phyloP scores from a whole-genome alignment of 352 stramenopile species.

The Pythium insidiosum region DNA sequence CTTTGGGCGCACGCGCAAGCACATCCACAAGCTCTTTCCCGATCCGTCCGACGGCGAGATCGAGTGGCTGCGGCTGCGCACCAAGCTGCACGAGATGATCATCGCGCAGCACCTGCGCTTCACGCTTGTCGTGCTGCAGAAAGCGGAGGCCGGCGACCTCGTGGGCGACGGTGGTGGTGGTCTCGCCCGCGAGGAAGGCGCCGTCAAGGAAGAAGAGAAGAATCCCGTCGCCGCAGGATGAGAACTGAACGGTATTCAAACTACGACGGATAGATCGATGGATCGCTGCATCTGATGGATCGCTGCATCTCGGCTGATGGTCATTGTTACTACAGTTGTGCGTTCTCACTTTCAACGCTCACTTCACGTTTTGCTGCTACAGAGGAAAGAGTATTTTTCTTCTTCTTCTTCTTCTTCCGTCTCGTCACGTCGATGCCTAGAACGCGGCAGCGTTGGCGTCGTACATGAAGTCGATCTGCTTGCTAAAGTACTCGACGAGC shows the following conservation, averaged over 20 bases:
- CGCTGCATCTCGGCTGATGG: too few relatives aligned
- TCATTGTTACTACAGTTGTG: too few relatives aligned
- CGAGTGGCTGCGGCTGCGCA: constrained; percentile 87
- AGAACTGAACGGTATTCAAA: too few relatives aligned
- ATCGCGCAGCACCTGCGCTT: constrained; percentile 85
- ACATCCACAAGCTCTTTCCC: constrained; percentile 81
- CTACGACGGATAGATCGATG: too few relatives aligned
- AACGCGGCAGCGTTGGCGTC: neutral
- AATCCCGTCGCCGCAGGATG: constrained; percentile 21
- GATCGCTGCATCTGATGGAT: too few relatives aligned
- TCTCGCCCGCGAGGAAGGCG: constrained; percentile 7
- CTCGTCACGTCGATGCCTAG: neutral
- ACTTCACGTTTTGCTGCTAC: too few relatives aligned
- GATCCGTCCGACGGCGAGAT: constrained; percentile 83
- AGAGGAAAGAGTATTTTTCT: neutral
- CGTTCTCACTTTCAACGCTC: too few relatives aligned
- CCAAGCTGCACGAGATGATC: constrained; percentile 90
- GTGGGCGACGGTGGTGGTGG: constrained; percentile 14
- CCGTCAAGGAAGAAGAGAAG: constrained; percentile 48
- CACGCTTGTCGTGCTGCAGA: constrained; percentile 84
- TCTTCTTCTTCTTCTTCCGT: neutral
- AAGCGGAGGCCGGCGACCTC: constrained; percentile 25
- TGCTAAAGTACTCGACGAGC: neutral
- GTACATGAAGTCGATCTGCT: neutral
- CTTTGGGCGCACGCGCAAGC: constrained; percentile 76